Evolutionary conservation across 2,329 filamentous ascomycete genomes (phyloP).

Genomic region (Cladosporium sp.): DNA sequence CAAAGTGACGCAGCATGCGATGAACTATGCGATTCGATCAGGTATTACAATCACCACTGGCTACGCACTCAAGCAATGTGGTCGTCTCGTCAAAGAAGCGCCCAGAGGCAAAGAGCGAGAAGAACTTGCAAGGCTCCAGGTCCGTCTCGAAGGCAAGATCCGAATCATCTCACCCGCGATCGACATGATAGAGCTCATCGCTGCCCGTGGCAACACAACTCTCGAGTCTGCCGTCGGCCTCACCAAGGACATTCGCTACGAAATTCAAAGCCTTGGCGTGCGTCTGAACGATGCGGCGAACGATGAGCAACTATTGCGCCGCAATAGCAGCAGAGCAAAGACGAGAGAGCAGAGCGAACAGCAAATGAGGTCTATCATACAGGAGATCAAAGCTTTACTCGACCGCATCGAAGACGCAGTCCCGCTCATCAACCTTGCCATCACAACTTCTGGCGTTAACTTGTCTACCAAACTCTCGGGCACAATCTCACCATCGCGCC

Average conservation of each 20-base stretch:
- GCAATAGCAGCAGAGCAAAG: slow-evolving; percentile 47
- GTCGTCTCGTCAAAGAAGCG: slow-evolving; percentile 71
- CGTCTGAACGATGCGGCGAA: slow-evolving; percentile 70
- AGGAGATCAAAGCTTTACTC: slow-evolving; percentile 73
- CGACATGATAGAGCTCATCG: slow-evolving; percentile 87
- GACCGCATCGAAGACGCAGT: slow-evolving; percentile 85
- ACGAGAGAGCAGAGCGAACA: slow-evolving; percentile 58
- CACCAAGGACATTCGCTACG: slow-evolving; percentile 77
- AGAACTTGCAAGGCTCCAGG: slow-evolving; percentile 71
- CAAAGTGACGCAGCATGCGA: slow-evolving; percentile 73
- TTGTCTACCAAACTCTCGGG: slow-evolving; percentile 76
- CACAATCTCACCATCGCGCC: slow-evolving; percentile 82
- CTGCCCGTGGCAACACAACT: slow-evolving; percentile 72
- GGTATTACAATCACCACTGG: slow-evolving; percentile 82
- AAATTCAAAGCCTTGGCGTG: slow-evolving; percentile 77
- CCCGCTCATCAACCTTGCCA: slow-evolving; percentile 87
- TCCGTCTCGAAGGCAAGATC: slow-evolving; percentile 80
- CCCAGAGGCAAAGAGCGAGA: slow-evolving; percentile 68
- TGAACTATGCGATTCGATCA: slow-evolving; percentile 89
- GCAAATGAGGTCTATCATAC: slow-evolving; percentile 69
- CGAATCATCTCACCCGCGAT: slow-evolving; percentile 89
- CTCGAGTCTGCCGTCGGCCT: slow-evolving; percentile 82
- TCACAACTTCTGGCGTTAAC: slow-evolving; percentile 88
- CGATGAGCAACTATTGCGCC: slow-evolving; percentile 57
- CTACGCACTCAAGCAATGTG: slow-evolving; percentile 78